phyloP scores from a whole-genome alignment of 345 rosid genomes.

The Populus simonii region DNA sequence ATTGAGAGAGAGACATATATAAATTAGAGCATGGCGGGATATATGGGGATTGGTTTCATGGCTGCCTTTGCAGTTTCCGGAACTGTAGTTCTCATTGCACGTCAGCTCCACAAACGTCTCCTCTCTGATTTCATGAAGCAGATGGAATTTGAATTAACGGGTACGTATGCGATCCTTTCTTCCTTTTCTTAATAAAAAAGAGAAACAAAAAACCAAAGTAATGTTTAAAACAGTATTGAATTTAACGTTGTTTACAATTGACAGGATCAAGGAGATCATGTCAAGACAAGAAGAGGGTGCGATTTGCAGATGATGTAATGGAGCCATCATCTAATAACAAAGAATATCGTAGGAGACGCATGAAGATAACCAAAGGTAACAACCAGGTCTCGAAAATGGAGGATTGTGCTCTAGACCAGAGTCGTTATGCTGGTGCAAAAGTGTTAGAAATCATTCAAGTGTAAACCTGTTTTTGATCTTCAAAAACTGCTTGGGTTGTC shows the following conservation, averaged over 20 bases:
- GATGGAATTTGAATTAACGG: constrained; percentile 55
- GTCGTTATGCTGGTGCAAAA: not conserved
- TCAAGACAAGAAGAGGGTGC: constrained; percentile 53
- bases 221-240: not conserved
- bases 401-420: not conserved
- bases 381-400: not conserved
- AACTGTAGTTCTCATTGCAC: constrained; percentile 60
- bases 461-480: not conserved
- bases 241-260: not conserved
- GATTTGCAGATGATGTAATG: constrained; percentile 76
- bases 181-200: not conserved
- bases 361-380: not conserved
- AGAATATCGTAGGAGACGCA: constrained; percentile 49
- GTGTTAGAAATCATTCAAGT: constrained; percentile 26
- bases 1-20: not conserved
- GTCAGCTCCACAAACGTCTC: constrained; percentile 64
- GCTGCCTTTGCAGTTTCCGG: constrained; percentile 80
- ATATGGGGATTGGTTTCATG: constrained; percentile 50
- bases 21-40: constrained; percentile 33
- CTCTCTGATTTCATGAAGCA: constrained; percentile 65
- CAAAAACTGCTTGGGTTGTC: not conserved
- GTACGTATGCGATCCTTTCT: constrained; percentile 17
- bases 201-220: not conserved
- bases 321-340: constrained; percentile 65
- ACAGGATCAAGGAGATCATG: constrained; percentile 19